Conservation (phyloP, 1,284 basidiomycete species). For the Amylostereum areolatum region DNA sequence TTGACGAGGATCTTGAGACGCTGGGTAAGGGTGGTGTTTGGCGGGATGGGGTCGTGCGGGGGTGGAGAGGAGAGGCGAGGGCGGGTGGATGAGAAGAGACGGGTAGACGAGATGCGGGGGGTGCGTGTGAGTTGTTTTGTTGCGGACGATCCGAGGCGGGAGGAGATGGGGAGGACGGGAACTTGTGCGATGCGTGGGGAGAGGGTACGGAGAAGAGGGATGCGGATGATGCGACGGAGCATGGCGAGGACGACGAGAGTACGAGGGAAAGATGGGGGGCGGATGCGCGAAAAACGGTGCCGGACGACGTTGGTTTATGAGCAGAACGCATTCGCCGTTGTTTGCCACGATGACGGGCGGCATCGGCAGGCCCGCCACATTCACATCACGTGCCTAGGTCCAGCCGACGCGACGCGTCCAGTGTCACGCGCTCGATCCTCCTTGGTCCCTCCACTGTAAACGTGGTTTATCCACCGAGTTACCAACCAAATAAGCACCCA, state of each 20-base stretch:
- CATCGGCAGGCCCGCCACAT: too few relatives aligned
- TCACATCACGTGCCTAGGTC: too few relatives aligned
- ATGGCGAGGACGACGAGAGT: neutral
- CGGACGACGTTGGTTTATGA: too few relatives aligned
- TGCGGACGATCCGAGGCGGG: slow-evolving; percentile 18
- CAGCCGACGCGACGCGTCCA: too few relatives aligned
- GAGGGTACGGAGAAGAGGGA: slow-evolving; percentile 26
- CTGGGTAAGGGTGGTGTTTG: slow-evolving; percentile 55
- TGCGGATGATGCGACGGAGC: slow-evolving; percentile 18
- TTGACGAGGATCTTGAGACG: slow-evolving; percentile 84
- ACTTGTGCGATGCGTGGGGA: slow-evolving; percentile 26
- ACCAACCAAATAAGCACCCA: too few relatives aligned
- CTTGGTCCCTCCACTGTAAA: too few relatives aligned
- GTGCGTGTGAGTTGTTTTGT: slow-evolving; percentile 15
- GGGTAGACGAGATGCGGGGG: slow-evolving; percentile 26
- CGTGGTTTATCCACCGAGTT: too few relatives aligned
- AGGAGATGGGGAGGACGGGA: slow-evolving; percentile 32
- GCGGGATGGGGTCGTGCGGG: slow-evolving; percentile 25
- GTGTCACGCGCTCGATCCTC: too few relatives aligned
- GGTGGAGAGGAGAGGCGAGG: slow-evolving; percentile 16
- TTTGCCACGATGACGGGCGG: too few relatives aligned
- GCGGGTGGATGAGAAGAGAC: slow-evolving; percentile 34
- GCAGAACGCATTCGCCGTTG: too few relatives aligned
- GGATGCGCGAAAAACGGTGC: neutral
- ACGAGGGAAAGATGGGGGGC: neutral